These are phyloP conservation scores for Fraxinus quadrangulata DNA, from an alignment of 257 asterid genomes.

Conservation along the genomic window DNA sequence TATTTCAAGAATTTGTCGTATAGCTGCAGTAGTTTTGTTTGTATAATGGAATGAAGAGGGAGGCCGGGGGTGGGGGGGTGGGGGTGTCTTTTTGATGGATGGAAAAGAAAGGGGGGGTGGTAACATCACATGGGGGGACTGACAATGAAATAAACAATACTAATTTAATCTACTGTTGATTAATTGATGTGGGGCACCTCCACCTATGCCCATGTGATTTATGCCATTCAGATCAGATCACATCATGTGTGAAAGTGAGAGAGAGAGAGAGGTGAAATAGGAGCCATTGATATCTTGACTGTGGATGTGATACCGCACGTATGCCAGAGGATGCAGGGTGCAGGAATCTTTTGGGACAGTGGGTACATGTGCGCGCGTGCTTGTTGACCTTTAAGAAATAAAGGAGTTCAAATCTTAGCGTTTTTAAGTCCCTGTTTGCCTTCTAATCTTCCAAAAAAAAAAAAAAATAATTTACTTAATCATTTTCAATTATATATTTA, in stretches of 20 bases:
- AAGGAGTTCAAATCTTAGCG: too few species aligned
- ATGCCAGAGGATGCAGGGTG: not conserved
- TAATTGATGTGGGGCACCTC: conserved; percentile 32
- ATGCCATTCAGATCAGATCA: conserved; percentile 17
- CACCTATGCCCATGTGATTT: conserved; percentile 43
- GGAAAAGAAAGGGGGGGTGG: conserved; percentile 21
- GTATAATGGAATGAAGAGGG: not conserved
- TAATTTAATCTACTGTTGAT: conserved; percentile 29
- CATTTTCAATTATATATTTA: too few species aligned
- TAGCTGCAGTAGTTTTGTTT: conserved; percentile 32
- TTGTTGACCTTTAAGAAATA: too few species aligned
- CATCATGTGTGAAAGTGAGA: not conserved
- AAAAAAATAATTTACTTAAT: too few species aligned
- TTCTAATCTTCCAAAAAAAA: too few species aligned
- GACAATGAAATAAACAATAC: conserved; percentile 41
- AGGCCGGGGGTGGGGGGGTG: not conserved
- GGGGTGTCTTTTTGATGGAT: conserved; percentile 12
- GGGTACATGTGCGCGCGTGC: too few species aligned
- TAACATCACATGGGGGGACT: conserved; percentile 50
- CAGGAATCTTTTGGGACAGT: not conserved
- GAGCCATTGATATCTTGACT: not conserved
- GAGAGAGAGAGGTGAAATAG: not conserved
- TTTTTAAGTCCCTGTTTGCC: too few species aligned
- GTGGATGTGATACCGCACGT: not conserved
- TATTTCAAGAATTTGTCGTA: conserved; percentile 37